Percentiles rank a stretch among this genome's conserved stretches.
Conservation (phyloP, 2,329 filamentous ascomycete genomes). For the Colletotrichum echinochloae region DNA sequence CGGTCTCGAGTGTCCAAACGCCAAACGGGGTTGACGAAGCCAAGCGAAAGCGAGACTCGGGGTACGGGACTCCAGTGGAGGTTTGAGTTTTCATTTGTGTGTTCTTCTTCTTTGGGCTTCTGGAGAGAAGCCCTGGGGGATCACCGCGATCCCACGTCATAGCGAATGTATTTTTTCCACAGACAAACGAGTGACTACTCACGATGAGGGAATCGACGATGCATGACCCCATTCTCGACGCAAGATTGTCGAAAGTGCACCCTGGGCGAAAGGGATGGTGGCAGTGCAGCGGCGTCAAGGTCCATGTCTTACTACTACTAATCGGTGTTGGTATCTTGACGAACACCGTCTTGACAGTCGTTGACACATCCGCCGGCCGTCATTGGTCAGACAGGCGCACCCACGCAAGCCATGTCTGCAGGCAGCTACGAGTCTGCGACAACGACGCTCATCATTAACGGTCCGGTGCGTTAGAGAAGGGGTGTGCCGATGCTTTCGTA, state of each 20-base stretch:
- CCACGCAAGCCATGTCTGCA: background rate
- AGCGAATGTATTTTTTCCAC: conserved; percentile 4
- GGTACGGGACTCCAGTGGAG: conserved; percentile 40
- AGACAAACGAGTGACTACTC: background rate
- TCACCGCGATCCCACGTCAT: conserved; percentile 8
- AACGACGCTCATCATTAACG: too few species aligned
- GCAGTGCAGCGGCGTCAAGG: background rate
- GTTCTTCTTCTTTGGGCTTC: background rate
- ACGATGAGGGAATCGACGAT: background rate
- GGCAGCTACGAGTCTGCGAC: too few species aligned
- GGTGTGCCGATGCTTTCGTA: background rate
- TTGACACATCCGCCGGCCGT: background rate
- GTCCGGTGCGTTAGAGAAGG: background rate
- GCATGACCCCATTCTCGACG: background rate
- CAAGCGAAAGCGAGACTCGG: conserved; percentile 42
- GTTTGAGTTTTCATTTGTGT: conserved; percentile 4
- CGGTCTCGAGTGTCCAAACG: conserved; percentile 42
- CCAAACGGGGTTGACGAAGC: conserved; percentile 48
- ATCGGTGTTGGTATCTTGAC: background rate
- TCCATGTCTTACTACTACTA: background rate
- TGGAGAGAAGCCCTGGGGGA: background rate
- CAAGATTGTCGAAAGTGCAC: background rate
- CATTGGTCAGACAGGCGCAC: background rate
- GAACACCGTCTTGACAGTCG: background rate
- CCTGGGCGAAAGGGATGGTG: background rate